A percentile compares a stretch with the other conserved stretches of the same genome.
phyloP scores from a whole-genome alignment of 179 eudicot genomes.

The Camellia oleifera region DNA sequence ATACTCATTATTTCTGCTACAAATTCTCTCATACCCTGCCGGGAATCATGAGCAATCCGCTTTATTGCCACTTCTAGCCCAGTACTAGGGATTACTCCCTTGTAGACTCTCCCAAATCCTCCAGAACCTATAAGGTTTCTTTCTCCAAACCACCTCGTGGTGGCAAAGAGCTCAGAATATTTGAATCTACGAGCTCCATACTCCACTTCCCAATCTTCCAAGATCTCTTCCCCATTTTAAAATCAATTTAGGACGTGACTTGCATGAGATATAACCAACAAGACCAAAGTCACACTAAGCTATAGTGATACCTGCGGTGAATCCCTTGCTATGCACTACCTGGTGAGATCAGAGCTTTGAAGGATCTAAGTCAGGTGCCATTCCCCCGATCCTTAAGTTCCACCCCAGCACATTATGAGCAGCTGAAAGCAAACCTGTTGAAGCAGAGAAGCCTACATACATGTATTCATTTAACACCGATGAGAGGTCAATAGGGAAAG shows the following conservation, averaged over 20 bases:
- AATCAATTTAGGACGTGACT: conserved; percentile 10
- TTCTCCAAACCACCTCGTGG: conserved; percentile 36
- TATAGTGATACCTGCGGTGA: conserved; percentile 4
- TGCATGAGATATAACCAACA: conserved; percentile 12
- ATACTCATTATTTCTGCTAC: conserved; percentile 24
- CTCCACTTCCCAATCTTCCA: conserved; percentile 37
- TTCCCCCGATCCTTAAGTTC: conserved; percentile 15
- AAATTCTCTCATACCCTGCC: conserved; percentile 37
- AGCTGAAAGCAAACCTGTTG: conserved; percentile 9
- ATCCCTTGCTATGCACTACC: conserved; percentile 3
- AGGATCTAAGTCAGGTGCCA: conserved; percentile 15
- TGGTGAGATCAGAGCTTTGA: conserved; percentile 5
- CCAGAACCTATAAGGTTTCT: conserved; percentile 26
- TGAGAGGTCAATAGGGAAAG: conserved; percentile 17
- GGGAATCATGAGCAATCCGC: conserved; percentile 30
- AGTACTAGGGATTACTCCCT: conserved; percentile 17
- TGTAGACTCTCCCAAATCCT: conserved; percentile 24
- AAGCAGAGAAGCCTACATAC: conserved; percentile 22
- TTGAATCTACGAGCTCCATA: conserved; percentile 30
- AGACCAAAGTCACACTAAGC: conserved; percentile 12
- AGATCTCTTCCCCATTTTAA: conserved; percentile 18
- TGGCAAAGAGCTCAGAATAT: conserved; percentile 29
- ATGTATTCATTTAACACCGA: conserved; percentile 2
- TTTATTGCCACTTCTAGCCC: conserved; percentile 35
- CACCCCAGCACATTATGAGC: conserved; percentile 21